phyloP scores from a whole-genome alignment of 1,139 yeast species.

The Yamadazyma dushanensis region DNA sequence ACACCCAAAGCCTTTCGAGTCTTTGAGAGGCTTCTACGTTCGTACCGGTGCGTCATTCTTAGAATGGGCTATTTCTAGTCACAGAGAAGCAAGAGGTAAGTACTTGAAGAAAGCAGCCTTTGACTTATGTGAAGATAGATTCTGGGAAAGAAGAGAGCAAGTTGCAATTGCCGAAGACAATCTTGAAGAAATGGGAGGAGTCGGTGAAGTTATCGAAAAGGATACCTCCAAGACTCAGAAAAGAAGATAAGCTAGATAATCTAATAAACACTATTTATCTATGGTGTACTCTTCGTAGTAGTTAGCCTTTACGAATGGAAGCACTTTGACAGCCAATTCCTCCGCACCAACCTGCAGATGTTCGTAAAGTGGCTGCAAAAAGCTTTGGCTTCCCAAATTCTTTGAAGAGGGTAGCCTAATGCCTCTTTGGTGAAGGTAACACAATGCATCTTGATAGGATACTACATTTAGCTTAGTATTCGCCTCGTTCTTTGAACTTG shows the following conservation, averaged over 20 bases:
- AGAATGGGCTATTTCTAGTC: slow-evolving; percentile 89
- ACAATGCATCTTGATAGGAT: too few species aligned
- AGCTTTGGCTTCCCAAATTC: too few species aligned
- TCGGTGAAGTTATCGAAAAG: slow-evolving; percentile 84
- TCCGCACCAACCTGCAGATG: too few species aligned
- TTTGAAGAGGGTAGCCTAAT: too few species aligned
- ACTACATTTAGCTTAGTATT: too few species aligned
- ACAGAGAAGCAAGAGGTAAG: slow-evolving; percentile 87
- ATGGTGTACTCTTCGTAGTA: too few species aligned
- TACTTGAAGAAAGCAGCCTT: slow-evolving; percentile 86
- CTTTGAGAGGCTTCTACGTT: slow-evolving; percentile 75
- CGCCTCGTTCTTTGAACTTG: too few species aligned
- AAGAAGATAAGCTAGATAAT: slow-evolving; percentile 33
- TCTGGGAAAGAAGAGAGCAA: slow-evolving; percentile 99
- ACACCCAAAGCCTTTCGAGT: slow-evolving; percentile 94
- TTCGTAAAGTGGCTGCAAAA: too few species aligned
- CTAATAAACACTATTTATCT: not conserved
- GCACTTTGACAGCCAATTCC: too few species aligned
- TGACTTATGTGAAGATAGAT: slow-evolving; percentile 88
- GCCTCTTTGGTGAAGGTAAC: too few species aligned
- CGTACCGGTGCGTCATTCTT: slow-evolving; percentile 85
- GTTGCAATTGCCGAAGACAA: slow-evolving; percentile 85
- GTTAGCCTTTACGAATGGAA: too few species aligned
- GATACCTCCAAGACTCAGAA: slow-evolving; percentile 52
- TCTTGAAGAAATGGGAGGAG: slow-evolving; percentile 88